phyloP scores from a whole-genome alignment of 78 protist genomes.

The slime mould (Dictyostelium discoideum) region DNA sequence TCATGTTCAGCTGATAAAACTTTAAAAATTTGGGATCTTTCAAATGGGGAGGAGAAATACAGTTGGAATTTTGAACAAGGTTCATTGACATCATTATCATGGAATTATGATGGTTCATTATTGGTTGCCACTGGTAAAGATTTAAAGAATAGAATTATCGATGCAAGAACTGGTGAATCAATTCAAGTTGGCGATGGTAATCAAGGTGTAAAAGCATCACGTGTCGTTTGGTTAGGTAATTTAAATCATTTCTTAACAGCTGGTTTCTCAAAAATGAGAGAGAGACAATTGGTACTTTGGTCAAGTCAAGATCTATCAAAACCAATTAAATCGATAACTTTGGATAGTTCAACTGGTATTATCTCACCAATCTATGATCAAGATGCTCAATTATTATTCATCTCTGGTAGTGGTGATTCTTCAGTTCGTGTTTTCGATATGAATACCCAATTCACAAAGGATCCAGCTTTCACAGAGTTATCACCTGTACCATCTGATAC shows the following conservation, averaged over 20 bases:
- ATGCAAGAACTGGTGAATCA: constrained; percentile 84
- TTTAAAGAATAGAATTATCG: constrained; percentile 91
- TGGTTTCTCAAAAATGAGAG: constrained; percentile 92
- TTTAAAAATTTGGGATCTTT: constrained; percentile 58
- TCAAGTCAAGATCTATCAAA: constrained; percentile 62
- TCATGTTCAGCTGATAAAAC: constrained; percentile 82
- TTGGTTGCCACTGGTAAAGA: constrained; percentile 92
- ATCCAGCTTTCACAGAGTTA: constrained; percentile 69
- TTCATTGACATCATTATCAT: constrained; percentile 60
- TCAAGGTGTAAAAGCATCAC: constrained; percentile 93
- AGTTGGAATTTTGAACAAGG: constrained; percentile 14
- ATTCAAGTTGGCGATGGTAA: constrained; percentile 86
- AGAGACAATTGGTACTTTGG: constrained; percentile 91
- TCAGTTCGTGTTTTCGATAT: constrained; percentile 92
- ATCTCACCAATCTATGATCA: constrained; percentile 92
- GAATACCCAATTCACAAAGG: constrained; percentile 62
- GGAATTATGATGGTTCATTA: constrained; percentile 93
- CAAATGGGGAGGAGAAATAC: constrained; percentile 28
- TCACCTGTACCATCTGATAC: constrained; percentile 80
- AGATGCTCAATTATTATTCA: constrained; percentile 91
- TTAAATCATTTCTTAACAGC: constrained; percentile 81
- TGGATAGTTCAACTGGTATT: constrained; percentile 91
- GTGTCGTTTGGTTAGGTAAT: constrained; percentile 90
- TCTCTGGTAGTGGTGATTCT: constrained; percentile 95
- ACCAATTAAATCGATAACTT: constrained; percentile 44